Percentiles rank a stretch among this genome's conserved stretches.
Evolutionary conservation across 208 protist genomes (phyloP).

Genomic region (Lotmaria passim): DNA sequence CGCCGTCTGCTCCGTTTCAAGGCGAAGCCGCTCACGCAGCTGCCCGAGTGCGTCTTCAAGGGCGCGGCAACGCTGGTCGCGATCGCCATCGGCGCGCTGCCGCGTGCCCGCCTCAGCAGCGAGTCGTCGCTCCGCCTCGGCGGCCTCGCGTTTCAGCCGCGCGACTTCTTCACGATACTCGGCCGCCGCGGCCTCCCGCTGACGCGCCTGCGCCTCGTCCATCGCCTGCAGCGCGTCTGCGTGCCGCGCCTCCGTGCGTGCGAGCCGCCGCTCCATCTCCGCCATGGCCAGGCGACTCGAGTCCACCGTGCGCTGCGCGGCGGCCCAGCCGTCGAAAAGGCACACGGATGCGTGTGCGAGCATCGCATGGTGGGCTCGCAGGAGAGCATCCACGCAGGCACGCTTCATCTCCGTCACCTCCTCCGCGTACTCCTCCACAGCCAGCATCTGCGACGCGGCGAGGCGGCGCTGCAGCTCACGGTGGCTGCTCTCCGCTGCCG

Average conservation of each 20-base stretch:
- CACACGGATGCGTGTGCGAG: slow-evolving; percentile 17
- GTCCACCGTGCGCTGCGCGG: slow-evolving; percentile 5
- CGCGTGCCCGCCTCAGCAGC: slow-evolving; percentile 1
- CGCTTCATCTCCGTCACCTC: slow-evolving; percentile 43
- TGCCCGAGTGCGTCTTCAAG: slow-evolving; percentile 16
- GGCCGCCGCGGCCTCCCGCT: slow-evolving; percentile 17
- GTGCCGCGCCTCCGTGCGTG: slow-evolving; percentile 18
- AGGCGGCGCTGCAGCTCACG: slow-evolving; percentile 34
- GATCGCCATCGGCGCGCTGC: slow-evolving; percentile 9
- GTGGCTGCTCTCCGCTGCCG: slow-evolving; percentile 18
- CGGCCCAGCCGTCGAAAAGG: slow-evolving; percentile 24
- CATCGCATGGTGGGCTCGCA: slow-evolving; percentile 20
- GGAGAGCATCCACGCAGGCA: slow-evolving; percentile 3
- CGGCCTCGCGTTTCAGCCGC: slow-evolving; percentile 24
- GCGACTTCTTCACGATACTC: slow-evolving; percentile 24
- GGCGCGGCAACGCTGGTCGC: slow-evolving; percentile 16
- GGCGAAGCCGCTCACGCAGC: slow-evolving; percentile 17
- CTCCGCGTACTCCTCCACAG: slow-evolving; percentile 36
- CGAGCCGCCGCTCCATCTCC: slow-evolving; percentile 33
- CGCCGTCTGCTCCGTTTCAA: slow-evolving; percentile 26
- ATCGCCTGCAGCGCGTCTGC: slow-evolving; percentile 23
- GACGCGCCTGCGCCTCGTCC: slow-evolving; percentile 27
- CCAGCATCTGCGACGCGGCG: slow-evolving; percentile 5
- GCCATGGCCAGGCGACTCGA: neutral
- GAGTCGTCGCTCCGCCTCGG: slow-evolving; percentile 16